Evolutionary conservation across 176 grass and related monocot species (phyloP).

Genomic region (Zoysia japonica): DNA sequence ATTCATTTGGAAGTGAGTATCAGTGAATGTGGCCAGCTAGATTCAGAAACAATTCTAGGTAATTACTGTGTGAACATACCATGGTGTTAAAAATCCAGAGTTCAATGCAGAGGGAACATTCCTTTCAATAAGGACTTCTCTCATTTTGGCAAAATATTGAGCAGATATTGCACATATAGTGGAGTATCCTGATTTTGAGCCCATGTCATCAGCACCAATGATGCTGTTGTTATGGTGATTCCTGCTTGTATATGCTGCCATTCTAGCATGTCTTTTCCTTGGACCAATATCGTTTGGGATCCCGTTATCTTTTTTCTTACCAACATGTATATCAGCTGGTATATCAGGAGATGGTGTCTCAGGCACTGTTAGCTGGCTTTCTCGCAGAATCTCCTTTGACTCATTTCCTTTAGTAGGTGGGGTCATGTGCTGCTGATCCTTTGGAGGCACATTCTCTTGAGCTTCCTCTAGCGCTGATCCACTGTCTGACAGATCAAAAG

Average conservation of each 20-base stretch:
- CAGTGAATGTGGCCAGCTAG: background rate
- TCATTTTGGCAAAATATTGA: conserved; percentile 84
- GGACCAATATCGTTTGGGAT: conserved; percentile 62
- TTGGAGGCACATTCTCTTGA: conserved; percentile 87
- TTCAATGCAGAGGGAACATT: conserved; percentile 87
- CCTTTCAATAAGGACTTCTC: conserved; percentile 89
- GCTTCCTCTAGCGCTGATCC: conserved; percentile 50
- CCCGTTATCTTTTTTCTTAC: conserved; percentile 88
- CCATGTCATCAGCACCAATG: conserved; percentile 59
- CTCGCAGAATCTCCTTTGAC: conserved; percentile 65
- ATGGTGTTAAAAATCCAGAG: conserved; percentile 92
- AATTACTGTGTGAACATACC: conserved; percentile 50
- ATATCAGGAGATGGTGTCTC: conserved; percentile 99
- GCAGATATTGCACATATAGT: conserved; percentile 90
- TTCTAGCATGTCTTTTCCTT: conserved; percentile 88
- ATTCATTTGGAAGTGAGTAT: background rate
- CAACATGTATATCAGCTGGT: conserved; percentile 58
- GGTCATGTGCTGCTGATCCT: conserved; percentile 74
- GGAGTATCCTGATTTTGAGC: conserved; percentile 68
- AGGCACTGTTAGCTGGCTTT: conserved; percentile 90
- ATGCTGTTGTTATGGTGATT: conserved; percentile 60
- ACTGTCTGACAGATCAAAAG: conserved; percentile 76
- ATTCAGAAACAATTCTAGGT: conserved; percentile 10
- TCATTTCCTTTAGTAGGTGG: conserved; percentile 75
- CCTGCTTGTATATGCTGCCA: conserved; percentile 56